Evolutionary conservation across 371 early-diverging fungal species (phyloP).

Genomic region (Mortierella sp.): DNA sequence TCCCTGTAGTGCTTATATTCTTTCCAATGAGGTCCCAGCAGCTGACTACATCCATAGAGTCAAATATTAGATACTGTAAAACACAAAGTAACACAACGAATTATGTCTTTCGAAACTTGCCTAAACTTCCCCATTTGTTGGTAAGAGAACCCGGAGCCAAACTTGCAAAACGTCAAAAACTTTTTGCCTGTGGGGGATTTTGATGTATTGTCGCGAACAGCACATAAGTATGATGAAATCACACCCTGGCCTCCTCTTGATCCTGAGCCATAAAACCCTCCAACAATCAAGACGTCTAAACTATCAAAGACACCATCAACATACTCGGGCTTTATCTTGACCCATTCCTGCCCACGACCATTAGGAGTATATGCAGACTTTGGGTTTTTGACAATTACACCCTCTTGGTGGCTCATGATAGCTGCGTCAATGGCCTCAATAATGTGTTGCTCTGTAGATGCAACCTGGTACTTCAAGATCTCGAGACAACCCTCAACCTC

Average conservation of each 20-base stretch:
- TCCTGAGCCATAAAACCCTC: conserved; percentile 75
- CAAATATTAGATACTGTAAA: background rate
- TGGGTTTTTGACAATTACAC: conserved; percentile 79
- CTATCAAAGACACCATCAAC: conserved; percentile 75
- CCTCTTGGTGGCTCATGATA: conserved; percentile 68
- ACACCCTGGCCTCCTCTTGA: conserved; percentile 64
- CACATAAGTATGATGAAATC: conserved; percentile 76
- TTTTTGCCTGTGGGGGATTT: conserved; percentile 43
- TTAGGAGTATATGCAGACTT: conserved; percentile 67
- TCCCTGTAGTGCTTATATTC: conserved; percentile 43
- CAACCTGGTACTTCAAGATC: conserved; percentile 65
- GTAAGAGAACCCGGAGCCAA: conserved; percentile 78
- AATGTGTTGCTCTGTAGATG: conserved; percentile 68
- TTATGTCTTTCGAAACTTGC: conserved; percentile 40
- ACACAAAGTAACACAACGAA: background rate
- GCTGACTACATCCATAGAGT: conserved; percentile 5
- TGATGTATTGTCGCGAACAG: conserved; percentile 69
- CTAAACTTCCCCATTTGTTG: conserved; percentile 64
- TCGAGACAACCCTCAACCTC: conserved; percentile 64
- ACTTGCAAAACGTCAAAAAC: conserved; percentile 73
- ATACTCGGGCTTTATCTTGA: conserved; percentile 85
- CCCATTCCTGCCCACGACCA: conserved; percentile 71
- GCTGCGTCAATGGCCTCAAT: conserved; percentile 68
- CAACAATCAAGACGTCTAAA: conserved; percentile 80
- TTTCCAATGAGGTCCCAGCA: conserved; percentile 47